phyloP scores from a whole-genome alignment of 495 filamentous ascomycete genomes.

The Glarea lozoyensis region DNA sequence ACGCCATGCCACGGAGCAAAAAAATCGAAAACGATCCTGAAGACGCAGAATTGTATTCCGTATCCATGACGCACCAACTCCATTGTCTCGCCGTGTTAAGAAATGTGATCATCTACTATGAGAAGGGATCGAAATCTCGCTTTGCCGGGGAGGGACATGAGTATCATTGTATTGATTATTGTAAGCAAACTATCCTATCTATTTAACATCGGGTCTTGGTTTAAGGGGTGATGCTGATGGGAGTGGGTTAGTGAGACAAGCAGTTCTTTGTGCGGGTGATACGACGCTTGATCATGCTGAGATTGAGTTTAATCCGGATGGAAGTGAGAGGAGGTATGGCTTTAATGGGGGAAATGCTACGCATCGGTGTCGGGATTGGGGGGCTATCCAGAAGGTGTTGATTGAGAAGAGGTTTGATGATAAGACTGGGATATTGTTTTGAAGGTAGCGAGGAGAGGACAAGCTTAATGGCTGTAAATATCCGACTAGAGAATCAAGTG shows the following conservation, averaged over 20 bases:
- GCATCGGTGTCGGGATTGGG: constrained; percentile 25
- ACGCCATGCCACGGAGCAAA: constrained; percentile 21
- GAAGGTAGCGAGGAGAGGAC: too few relatives aligned
- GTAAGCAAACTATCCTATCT: constrained; percentile 3
- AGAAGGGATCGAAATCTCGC: constrained; percentile 19
- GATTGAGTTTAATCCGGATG: constrained; percentile 13
- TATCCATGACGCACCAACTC: constrained; percentile 23
- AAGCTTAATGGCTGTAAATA: too few relatives aligned
- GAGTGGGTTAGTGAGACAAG: constrained; percentile 17
- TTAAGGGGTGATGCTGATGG: neutral
- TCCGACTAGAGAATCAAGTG: too few relatives aligned
- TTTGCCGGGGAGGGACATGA: constrained; percentile 25
- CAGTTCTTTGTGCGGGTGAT: constrained; percentile 23
- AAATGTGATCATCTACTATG: constrained; percentile 24
- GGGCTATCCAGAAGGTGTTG: constrained; percentile 17
- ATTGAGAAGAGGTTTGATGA: constrained; percentile 15
- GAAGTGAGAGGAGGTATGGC: constrained; percentile 14
- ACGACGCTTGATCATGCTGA: constrained; percentile 24
- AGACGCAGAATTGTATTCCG: constrained; percentile 21
- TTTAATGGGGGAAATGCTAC: constrained; percentile 22
- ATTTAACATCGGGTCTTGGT: neutral
- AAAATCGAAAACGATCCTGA: constrained; percentile 11
- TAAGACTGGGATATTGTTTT: constrained; percentile 15
- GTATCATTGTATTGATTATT: constrained; percentile 26
- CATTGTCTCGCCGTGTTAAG: constrained; percentile 23